These are phyloP conservation scores for Cladosporium colombiae DNA, from an alignment of 2,329 filamentous ascomycete genomes.

Conservation along the genomic window DNA sequence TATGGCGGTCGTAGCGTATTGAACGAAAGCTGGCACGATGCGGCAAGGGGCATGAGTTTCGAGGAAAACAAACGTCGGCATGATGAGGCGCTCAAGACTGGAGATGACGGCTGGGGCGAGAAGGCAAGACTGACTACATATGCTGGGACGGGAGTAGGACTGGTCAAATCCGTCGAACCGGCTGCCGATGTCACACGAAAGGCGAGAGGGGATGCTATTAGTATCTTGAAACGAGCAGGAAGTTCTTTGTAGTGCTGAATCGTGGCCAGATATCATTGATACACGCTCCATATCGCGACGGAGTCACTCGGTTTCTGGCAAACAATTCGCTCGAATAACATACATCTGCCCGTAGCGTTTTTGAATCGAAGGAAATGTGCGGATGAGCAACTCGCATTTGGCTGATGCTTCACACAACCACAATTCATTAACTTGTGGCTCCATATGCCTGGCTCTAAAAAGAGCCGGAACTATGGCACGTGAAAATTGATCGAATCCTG, in stretches of 20 bases:
- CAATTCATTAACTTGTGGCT: neutral
- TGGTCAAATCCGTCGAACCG: slow-evolving; percentile 53
- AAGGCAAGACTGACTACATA: slow-evolving; percentile 61
- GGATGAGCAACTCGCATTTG: neutral
- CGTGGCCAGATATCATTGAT: too few relatives aligned
- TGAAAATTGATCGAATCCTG: accelerated
- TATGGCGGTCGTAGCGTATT: slow-evolving; percentile 62
- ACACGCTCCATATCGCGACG: too few relatives aligned
- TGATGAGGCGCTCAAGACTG: slow-evolving; percentile 51
- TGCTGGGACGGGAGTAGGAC: slow-evolving; percentile 62
- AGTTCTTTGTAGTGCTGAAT: neutral
- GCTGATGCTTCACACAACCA: too few relatives aligned
- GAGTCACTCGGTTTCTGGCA: too few relatives aligned
- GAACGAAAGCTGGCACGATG: slow-evolving; percentile 55
- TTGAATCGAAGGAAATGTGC: too few relatives aligned
- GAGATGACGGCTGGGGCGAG: slow-evolving; percentile 55
- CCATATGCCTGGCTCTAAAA: neutral
- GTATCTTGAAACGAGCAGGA: neutral
- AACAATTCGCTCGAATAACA: neutral
- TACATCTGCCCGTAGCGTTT: neutral
- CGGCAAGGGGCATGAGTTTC: slow-evolving; percentile 41
- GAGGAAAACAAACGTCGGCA: slow-evolving; percentile 49
- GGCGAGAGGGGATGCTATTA: slow-evolving; percentile 27
- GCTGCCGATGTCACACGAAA: slow-evolving; percentile 57
- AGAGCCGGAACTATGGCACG: accelerated